Base-by-base conservation (phyloP, 192 early-diverging fungal genomes). In the Physocladia obscura region DNA sequence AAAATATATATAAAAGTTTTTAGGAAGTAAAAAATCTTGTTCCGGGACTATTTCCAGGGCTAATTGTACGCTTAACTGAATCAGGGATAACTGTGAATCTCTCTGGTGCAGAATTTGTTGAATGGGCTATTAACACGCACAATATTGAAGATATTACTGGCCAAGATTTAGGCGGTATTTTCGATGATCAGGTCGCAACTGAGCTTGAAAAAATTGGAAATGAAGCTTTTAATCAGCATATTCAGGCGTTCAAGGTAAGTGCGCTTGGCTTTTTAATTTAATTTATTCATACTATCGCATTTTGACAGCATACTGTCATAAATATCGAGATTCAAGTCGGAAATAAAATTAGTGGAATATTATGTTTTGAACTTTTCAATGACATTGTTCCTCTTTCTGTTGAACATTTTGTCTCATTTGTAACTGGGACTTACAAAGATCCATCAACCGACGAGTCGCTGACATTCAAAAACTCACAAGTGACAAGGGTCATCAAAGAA, bases 401-500 rank as follows among this genome's bases (percentile, higher is more conserved):
- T 2, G 62, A 8, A 13, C 74, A 74, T 52, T 81, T 81, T 35
- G 36, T 81, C 47, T 31, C 48, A 15, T 76, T 67, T 34, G 70
- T 81, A n/a, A 49, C 24, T 19, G 69, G 63, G 29, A 67, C 62
- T 31, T 13, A 62, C 34, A 58, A 57, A 13, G n/a, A 2, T 40
- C 0, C 2, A 47, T 40, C n/a, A 6, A 4, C 19, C 26, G 54
- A 17, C 6, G 51, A 49, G 22, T 27, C 29, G n/a, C 30, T 59
- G 4, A 37, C 37, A 30, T 80, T 76, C 48, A 36, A 51, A 34
- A 56, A 49, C 3, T 50, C 26, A 11, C 4, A 21, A 21, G 50
- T 80, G 15, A 68, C 47, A n/a, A 8, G 79, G 26, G 39, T 76
- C 22, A 65, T 82, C n/a, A 68, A 76, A 35, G 65, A 77, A 40